Evolutionary conservation across 495 filamentous ascomycete species (phyloP), one percentile per base, ranked within the genome.

Genomic region (Hypomontagnella monticulosa): DNA sequence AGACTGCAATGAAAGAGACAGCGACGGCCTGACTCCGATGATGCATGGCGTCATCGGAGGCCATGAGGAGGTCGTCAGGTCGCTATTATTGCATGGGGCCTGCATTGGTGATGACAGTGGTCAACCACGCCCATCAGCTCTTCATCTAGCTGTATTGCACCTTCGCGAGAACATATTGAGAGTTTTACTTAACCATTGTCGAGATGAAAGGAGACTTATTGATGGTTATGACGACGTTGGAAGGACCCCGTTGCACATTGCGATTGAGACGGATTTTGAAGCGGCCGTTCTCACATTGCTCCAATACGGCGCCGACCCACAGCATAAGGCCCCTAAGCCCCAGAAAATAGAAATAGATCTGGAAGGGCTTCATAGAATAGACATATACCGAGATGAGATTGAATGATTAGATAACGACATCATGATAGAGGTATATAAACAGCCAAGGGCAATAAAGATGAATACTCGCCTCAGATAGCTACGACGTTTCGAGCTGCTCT

Each of bases 1-100:
- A 12, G 67, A 74, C 52, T 69, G 63, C 70, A 71, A 71, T 55
- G 48, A 54, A 27, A 53, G 19, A n/a, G 72, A 75, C 51, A 60
- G 68, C 50, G 58, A 75, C n/a, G 68, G 71, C 1, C 11, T 53
- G 41, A 75, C 72, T 1, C 62, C 72, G 1, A 50, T 75, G 4
- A 62, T 71, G 48, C 43, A 64, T 19, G 68, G 67, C 4, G 55
- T 54, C 4, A 44, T 51, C 1, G 65, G 36, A 11, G 68, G 67
- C 0, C 48, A 66, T 32, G 58, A 62, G 11, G 58, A 51, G 3
- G 56, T 67, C 0, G 57, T 59, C 12, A 18, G n/a, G 9, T 38
- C 40, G 20, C 62, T 75, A 12, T 42, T 75, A 0, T n/a, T 23
- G 8, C 37, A 63, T 30, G 72, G 72, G 1, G 72, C 72, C 1